These are phyloP conservation scores for Aspergillus olivimuriae DNA, from an alignment of 495 filamentous ascomycete genomes.

Conservation along the genomic window DNA sequence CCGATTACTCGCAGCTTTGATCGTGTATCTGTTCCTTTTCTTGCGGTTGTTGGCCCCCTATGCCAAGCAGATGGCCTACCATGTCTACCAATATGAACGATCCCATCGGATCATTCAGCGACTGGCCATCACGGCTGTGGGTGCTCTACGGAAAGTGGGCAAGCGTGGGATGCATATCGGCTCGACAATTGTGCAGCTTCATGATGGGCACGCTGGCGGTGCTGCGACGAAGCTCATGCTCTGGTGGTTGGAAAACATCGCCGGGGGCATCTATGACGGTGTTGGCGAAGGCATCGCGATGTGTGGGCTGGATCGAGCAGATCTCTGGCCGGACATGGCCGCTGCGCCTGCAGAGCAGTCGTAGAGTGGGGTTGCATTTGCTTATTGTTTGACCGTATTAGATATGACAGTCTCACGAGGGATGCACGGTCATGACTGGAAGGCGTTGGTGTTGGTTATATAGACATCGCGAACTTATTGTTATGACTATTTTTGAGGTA, in stretches of 20 bases:
- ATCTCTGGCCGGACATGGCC: too few relatives aligned
- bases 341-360: too few relatives aligned
- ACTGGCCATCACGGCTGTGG: constrained; percentile 41
- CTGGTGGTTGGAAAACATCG: constrained; percentile 55
- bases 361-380: too few relatives aligned
- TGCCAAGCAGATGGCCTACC: constrained; percentile 43
- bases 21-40: constrained; percentile 52
- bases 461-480: too few relatives aligned
- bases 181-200: constrained; percentile 43
- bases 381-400: too few relatives aligned
- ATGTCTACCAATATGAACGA: constrained; percentile 57
- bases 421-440: too few relatives aligned
- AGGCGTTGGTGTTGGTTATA: too few relatives aligned
- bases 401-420: too few relatives aligned
- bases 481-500: too few relatives aligned
- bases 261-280: constrained; percentile 59
- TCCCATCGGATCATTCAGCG: constrained; percentile 53
- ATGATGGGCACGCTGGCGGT: constrained; percentile 51
- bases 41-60: constrained; percentile 54
- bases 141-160: constrained; percentile 46
- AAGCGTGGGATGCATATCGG: constrained; percentile 44
- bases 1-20: constrained; percentile 46
- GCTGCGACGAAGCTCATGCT: constrained; percentile 40
- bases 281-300: constrained; percentile 53
- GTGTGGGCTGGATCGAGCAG: constrained; percentile 29